A percentile compares a stretch with the other conserved stretches of the same genome.
These are phyloP conservation scores for Schizochytrium sp. DNA, from an alignment of 108 stramenopile species.

Conservation along the genomic window DNA sequence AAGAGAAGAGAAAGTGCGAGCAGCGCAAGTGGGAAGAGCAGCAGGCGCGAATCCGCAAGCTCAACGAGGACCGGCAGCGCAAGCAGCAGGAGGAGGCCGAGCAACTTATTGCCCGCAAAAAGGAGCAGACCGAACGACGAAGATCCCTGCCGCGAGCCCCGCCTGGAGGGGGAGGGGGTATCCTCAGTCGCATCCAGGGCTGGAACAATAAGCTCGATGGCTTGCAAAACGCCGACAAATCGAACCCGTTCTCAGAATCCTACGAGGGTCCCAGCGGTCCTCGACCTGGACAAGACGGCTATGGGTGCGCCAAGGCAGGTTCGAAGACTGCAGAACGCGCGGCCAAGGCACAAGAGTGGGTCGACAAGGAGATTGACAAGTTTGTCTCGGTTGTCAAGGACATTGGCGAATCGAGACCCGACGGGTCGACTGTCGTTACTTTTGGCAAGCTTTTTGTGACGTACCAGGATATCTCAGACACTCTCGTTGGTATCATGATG, in stretches of 20 bases:
- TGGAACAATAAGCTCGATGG: background rate
- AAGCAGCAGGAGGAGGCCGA: conserved; percentile 11
- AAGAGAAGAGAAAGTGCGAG: background rate
- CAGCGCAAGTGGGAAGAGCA: background rate
- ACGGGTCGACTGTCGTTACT: background rate
- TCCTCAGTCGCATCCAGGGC: background rate
- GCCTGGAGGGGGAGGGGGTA: background rate
- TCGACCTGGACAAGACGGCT: background rate
- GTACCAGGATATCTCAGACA: conserved; percentile 2
- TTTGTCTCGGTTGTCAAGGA: background rate
- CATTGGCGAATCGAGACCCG: background rate
- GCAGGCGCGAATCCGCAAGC: background rate
- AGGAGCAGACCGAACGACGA: background rate
- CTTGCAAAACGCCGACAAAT: background rate
- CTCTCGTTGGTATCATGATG: conserved; percentile 13
- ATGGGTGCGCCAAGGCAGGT: background rate
- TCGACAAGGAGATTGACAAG: conserved; percentile 14
- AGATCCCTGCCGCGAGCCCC: background rate
- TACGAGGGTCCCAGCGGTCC: background rate
- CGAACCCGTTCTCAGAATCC: background rate
- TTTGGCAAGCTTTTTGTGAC: conserved; percentile 1
- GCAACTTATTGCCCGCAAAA: background rate
- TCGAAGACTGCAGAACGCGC: conserved; percentile 12
- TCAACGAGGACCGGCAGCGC: background rate
- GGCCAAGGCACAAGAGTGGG: background rate